These are phyloP conservation scores for Macaranga tanarius DNA, from an alignment of 441 rosid genomes.

Conservation along the genomic window DNA sequence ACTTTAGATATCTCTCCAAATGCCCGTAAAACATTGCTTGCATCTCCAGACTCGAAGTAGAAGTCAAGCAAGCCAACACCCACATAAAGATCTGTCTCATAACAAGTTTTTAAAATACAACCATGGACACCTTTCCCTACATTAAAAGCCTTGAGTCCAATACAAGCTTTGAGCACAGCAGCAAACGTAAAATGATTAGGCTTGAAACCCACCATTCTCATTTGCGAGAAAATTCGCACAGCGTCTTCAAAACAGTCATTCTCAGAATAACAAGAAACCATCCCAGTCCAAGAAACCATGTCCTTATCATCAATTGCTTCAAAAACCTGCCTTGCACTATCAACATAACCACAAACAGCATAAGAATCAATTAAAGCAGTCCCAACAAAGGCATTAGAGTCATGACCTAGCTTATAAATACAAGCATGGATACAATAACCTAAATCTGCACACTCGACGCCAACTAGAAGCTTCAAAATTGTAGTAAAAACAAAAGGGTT, in stretches of 20 bases:
- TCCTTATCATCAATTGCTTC: slow-evolving; percentile 60
- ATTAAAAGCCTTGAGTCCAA: slow-evolving; percentile 51
- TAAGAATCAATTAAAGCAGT: slow-evolving; percentile 75
- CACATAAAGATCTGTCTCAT: slow-evolving; percentile 56
- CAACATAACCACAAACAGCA: slow-evolving; percentile 53
- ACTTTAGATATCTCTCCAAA: slow-evolving; percentile 71
- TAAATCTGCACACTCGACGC: slow-evolving; percentile 51
- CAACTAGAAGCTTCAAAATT: slow-evolving; percentile 58
- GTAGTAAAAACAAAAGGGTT: slow-evolving; percentile 78
- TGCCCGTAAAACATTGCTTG: slow-evolving; percentile 41
- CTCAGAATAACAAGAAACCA: slow-evolving; percentile 71
- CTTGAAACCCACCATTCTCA: slow-evolving; percentile 62
- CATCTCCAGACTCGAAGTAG: slow-evolving; percentile 50
- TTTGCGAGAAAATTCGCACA: slow-evolving; percentile 41
- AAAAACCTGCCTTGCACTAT: slow-evolving; percentile 56
- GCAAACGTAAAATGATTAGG: slow-evolving; percentile 70
- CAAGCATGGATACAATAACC: slow-evolving; percentile 56
- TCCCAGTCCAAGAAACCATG: slow-evolving; percentile 84
- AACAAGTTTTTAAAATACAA: slow-evolving; percentile 51
- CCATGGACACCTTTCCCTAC: slow-evolving; percentile 69
- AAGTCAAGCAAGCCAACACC: slow-evolving; percentile 75
- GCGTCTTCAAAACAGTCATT: slow-evolving; percentile 59
- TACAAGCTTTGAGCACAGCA: slow-evolving; percentile 68
- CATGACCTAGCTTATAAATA: slow-evolving; percentile 68
- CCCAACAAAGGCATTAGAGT: slow-evolving; percentile 64